phyloP scores from a whole-genome alignment of 164 flowering plant species.

The Liquidambar formosana region DNA sequence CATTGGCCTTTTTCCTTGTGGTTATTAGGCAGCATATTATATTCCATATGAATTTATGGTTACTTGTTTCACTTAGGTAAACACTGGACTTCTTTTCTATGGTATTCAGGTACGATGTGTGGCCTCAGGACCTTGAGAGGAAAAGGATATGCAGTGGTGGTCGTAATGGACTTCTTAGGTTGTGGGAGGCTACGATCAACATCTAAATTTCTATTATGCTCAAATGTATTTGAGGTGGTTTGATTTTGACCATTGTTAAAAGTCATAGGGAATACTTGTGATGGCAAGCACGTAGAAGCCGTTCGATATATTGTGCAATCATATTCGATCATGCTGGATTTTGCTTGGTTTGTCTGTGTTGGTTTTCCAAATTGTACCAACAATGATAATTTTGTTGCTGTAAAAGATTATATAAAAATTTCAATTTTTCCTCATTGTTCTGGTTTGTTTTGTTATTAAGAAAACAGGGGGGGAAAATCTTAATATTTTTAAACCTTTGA shows the following conservation, averaged over 20 bases:
- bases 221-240: neutral
- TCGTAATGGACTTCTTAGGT: constrained; percentile 87
- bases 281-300: neutral
- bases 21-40: neutral
- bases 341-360: too few relatives aligned
- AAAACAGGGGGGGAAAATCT: too few relatives aligned
- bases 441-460: too few relatives aligned
- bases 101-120: constrained; percentile 80
- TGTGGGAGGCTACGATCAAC: constrained; percentile 99
- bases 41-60: neutral
- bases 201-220: constrained; percentile 34
- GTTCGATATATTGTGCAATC: too few relatives aligned
- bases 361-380: too few relatives aligned
- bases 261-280: neutral
- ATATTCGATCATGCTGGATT: too few relatives aligned
- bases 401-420: too few relatives aligned
- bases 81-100: constrained; percentile 10
- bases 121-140: constrained; percentile 90
- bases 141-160: constrained; percentile 98
- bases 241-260: neutral
- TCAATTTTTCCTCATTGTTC: too few relatives aligned
- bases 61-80: neutral
- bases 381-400: too few relatives aligned
- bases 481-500: too few relatives aligned
- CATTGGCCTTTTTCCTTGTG: neutral